Conservation (phyloP, 1,139 yeast species). For the Pichia sp. region DNA sequence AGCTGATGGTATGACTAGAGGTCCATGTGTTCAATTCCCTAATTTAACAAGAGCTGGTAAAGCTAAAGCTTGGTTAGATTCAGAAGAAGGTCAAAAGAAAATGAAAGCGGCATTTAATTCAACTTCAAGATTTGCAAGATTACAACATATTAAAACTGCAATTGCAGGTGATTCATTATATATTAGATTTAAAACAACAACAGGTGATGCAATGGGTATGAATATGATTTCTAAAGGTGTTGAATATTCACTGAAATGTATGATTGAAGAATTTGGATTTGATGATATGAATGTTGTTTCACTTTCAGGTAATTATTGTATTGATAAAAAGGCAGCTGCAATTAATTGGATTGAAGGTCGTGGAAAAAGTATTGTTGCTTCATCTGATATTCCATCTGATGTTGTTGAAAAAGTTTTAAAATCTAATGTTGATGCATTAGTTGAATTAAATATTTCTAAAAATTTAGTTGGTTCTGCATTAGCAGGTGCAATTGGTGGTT, state of each 20-base stretch:
- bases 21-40: slow-evolving; percentile 93
- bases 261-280: slow-evolving; percentile 89
- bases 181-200: slow-evolving; percentile 90
- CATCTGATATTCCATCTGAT: slow-evolving; percentile 80
- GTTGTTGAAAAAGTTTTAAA: slow-evolving; percentile 78
- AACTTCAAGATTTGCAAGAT: slow-evolving; percentile 93
- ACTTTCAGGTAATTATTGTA: slow-evolving; percentile 95
- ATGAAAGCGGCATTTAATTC: slow-evolving; percentile 91
- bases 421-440: slow-evolving; percentile 88
- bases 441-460: slow-evolving; percentile 81
- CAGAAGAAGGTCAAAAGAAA: slow-evolving; percentile 81
- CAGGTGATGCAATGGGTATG: slow-evolving; percentile 99
- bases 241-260: slow-evolving; percentile 73
- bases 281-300: slow-evolving; percentile 90
- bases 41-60: slow-evolving; percentile 83
- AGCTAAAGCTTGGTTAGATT: slow-evolving; percentile 91
- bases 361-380: slow-evolving; percentile 98
- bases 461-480: slow-evolving; percentile 94
- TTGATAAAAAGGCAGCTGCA: slow-evolving; percentile 96
- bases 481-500: slow-evolving; percentile 98
- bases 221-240: slow-evolving; percentile 99
- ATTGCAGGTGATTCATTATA: slow-evolving; percentile 89
- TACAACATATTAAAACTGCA: slow-evolving; percentile 86
- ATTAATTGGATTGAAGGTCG: slow-evolving; percentile 99
- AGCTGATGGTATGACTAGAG: slow-evolving; percentile 98